Evolutionary conservation across 345 rosid genomes (phyloP).

Genomic region (Arabidopsis arenosa): DNA sequence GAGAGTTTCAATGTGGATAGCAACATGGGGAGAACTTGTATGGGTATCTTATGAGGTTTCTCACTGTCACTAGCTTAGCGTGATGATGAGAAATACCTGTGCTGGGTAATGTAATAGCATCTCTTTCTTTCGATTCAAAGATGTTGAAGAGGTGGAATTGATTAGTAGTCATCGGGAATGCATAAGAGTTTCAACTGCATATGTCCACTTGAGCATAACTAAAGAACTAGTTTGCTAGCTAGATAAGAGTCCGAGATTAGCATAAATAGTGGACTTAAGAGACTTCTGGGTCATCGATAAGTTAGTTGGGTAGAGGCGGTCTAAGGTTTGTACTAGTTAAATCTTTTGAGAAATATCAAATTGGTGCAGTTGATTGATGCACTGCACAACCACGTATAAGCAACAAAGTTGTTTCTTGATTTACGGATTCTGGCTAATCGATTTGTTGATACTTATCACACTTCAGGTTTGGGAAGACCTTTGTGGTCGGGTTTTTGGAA

Average conservation of each 20-base stretch:
- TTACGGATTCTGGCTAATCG: constrained; percentile 1
- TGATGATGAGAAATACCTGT: constrained; percentile 7
- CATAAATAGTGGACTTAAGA: constrained; percentile 4
- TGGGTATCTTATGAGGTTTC: constrained; percentile 9
- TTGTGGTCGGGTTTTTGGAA: constrained; percentile 1
- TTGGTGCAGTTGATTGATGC: constrained; percentile 16
- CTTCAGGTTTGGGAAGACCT: background rate
- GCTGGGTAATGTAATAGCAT: background rate
- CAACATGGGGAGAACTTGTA: constrained; percentile 11
- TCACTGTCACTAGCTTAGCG: constrained; percentile 1
- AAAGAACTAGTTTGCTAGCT: constrained; percentile 7
- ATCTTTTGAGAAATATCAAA: background rate
- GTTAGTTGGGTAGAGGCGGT: constrained; percentile 1
- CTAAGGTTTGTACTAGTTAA: constrained; percentile 17
- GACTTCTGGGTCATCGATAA: constrained; percentile 1
- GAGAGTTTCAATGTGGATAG: constrained; percentile 6
- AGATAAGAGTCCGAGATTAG: constrained; percentile 9
- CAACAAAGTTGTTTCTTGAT: constrained; percentile 3
- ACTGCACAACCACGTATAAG: constrained; percentile 4
- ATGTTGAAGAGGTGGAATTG: background rate
- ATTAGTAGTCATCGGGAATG: background rate
- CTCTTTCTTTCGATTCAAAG: constrained; percentile 9
- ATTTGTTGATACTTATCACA: constrained; percentile 18
- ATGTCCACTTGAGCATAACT: background rate
- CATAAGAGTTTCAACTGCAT: background rate